phyloP scores from a whole-genome alignment of 352 stramenopile genomes.

The Phytophthora melonis region DNA sequence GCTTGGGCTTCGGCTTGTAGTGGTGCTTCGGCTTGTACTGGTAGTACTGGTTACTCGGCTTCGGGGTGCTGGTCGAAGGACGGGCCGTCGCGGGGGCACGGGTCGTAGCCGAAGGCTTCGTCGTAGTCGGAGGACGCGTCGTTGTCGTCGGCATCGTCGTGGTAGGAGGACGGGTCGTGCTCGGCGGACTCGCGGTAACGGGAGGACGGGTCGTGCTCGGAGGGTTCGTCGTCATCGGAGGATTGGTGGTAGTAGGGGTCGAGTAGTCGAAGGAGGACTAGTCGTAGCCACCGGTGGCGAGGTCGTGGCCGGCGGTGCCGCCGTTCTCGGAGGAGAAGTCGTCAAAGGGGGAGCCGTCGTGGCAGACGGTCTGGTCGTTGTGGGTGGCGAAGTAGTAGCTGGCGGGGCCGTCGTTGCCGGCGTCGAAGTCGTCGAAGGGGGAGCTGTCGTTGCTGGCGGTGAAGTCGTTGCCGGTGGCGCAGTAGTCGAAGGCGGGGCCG shows the following conservation, averaged over 20 bases:
- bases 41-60: slow-evolving; percentile 5
- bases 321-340: not conserved
- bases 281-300: not conserved
- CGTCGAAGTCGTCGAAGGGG: not conserved
- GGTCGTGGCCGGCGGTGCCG: not conserved
- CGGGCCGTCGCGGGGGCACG: not conserved
- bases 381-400: not conserved
- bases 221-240: not conserved
- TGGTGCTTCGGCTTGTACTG: slow-evolving; percentile 8
- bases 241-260: slow-evolving; percentile 36
- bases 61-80: not conserved
- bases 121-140: not conserved
- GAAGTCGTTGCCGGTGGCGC: not conserved
- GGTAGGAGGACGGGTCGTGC: not conserved
- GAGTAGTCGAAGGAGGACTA: not conserved
- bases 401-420: not conserved
- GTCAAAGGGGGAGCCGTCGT: not conserved
- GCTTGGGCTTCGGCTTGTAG: slow-evolving; percentile 4
- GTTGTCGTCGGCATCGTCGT: not conserved
- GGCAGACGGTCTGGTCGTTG: not conserved
- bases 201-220: not conserved
- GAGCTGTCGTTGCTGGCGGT: not conserved
- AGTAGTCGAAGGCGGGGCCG: not conserved
- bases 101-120: not conserved
- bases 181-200: not conserved